Percentiles rank a stretch among this genome's conserved stretches.
Conservation (phyloP, 2,329 filamentous ascomycete genomes). For the Chaetothyriales sp. region DNA sequence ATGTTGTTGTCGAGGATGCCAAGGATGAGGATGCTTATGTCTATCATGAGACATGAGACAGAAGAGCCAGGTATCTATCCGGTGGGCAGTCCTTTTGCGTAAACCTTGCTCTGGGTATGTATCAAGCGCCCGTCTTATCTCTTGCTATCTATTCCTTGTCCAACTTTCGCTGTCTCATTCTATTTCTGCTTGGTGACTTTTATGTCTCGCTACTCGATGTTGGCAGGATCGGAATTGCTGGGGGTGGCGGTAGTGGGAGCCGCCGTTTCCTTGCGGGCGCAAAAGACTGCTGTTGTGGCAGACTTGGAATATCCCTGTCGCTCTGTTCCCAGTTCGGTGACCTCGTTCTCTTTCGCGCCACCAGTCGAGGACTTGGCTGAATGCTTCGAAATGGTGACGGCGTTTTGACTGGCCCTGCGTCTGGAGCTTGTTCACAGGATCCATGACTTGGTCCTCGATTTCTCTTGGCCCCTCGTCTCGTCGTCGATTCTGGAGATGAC, state of each 20-base stretch:
- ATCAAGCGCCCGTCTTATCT: neutral
- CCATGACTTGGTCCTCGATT: neutral
- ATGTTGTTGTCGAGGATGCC: slow-evolving; percentile 62
- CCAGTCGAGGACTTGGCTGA: slow-evolving; percentile 1
- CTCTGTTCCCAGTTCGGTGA: neutral
- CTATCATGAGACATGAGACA: slow-evolving; percentile 53
- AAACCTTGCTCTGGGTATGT: slow-evolving; percentile 1
- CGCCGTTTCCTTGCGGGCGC: neutral
- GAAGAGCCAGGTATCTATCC: neutral
- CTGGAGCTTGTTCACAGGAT: too few relatives aligned
- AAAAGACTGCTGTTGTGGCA: neutral
- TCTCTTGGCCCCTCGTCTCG: neutral
- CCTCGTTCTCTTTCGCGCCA: slow-evolving; percentile 1
- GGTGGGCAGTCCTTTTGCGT: neutral
- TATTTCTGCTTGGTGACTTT: neutral
- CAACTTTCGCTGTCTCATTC: neutral
- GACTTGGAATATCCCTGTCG: neutral
- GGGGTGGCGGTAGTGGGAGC: slow-evolving; percentile 10
- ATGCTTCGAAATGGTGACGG: neutral
- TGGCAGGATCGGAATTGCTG: slow-evolving; percentile 13
- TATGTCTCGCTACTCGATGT: slow-evolving; percentile 3
- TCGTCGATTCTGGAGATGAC: neutral
- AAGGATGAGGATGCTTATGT: slow-evolving; percentile 55
- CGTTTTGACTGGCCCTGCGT: neutral
- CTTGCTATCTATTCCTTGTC: neutral